These are phyloP conservation scores for Babesia ovis DNA, from an alignment of 169 alveolate species.

Conservation along the genomic window DNA sequence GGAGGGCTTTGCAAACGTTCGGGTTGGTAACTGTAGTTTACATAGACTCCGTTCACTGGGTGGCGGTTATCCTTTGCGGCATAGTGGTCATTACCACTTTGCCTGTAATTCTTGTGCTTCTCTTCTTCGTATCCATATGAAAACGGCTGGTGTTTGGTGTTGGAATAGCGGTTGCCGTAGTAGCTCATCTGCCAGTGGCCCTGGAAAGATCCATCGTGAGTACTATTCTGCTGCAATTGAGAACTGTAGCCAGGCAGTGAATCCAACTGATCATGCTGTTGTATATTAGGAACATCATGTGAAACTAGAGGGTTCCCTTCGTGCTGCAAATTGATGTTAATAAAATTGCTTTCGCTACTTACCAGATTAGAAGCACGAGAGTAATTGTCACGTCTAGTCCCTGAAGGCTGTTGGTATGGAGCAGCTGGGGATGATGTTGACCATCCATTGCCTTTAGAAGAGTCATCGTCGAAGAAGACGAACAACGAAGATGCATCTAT, in stretches of 20 bases:
- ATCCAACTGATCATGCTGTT: conserved; percentile 22
- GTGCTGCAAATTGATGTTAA: conserved; percentile 3
- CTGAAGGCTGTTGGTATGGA: conserved; percentile 8
- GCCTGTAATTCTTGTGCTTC: conserved; percentile 23
- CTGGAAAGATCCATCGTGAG: conserved; percentile 17
- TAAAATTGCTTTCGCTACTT: not conserved
- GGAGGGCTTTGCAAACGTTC: conserved; percentile 62
- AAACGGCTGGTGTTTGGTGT: conserved; percentile 38
- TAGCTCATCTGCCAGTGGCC: conserved; percentile 40
- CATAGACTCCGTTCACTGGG: conserved; percentile 30
- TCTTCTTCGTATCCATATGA: conserved; percentile 29
- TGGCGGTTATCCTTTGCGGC: conserved; percentile 24
- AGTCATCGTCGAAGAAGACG: conserved; percentile 56
- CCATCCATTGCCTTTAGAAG: conserved; percentile 1
- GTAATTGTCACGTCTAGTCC: not conserved
- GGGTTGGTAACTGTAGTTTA: conserved; percentile 49
- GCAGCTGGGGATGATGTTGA: not conserved
- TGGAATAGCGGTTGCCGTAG: conserved; percentile 32
- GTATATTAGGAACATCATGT: not conserved
- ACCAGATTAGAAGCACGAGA: conserved; percentile 19
- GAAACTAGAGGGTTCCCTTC: not conserved
- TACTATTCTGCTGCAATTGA: conserved; percentile 15
- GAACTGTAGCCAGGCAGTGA: not conserved
- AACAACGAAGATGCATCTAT: conserved; percentile 36
- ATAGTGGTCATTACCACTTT: conserved; percentile 28